Base-by-base conservation (phyloP, 2,329 filamentous ascomycete species). In the Exophiala mesophila region DNA sequence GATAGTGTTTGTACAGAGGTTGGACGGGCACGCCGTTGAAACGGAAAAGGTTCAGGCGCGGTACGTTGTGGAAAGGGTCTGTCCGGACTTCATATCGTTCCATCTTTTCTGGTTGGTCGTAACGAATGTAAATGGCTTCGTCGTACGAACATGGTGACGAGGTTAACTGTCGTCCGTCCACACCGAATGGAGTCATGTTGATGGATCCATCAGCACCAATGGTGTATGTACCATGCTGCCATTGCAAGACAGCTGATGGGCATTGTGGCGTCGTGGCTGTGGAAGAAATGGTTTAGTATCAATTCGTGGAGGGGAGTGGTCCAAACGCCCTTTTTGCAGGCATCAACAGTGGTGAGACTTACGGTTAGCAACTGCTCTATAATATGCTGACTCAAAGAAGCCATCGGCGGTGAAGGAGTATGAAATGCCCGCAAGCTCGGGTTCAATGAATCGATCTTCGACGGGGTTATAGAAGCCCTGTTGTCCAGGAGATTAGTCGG, bases 341-440 rank as follows among this genome's bases (percentile, higher is more conserved):
- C n/a, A n/a, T n/a, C n/a, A n/a, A n/a, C n/a, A n/a, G 33, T 15
- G 23, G 29, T 10, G 10, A 31, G 28, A 71, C 78, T 61, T 63
- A 83, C 80, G 82, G 59, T 86, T 85, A 35, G 82, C 65, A 56
- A 85, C 64, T 7, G 80, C 80, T 49, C 82, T 73, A 61, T 85
- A 87, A 60, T 82, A 79, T 10, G 83, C 80, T 56, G 79, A 73
- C 63, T 87, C 83, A 57, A 74, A 87, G 61, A 73, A 71, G 16
- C 82, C 82, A 58, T 85, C 77, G 29, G 64, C 68, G 3, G 79
- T 81, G 63, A 87, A 87, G 8, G 83, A 86, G 65, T 85, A 87
- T 12, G 82, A 85, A 51, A 85, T 83, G 17, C 83, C 83, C 0
- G 82, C 77, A 49, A 78, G 69, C 5, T 65, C 67, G 12, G 83